Base-by-base conservation (phyloP, 352 stramenopile genomes). In the Pythium dissimile region DNA sequence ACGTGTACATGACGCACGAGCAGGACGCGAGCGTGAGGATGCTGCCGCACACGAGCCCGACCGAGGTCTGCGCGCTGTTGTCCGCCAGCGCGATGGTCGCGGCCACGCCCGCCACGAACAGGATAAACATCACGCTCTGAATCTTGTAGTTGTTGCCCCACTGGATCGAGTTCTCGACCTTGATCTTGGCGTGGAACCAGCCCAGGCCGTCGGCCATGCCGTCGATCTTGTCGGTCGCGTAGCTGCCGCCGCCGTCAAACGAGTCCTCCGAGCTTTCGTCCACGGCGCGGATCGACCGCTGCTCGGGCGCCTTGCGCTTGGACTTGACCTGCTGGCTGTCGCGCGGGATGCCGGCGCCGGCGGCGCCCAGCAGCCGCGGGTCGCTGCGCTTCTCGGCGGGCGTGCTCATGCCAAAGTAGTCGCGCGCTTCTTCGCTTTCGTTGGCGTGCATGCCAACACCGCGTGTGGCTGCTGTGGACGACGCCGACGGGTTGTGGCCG, bases 81-180 rank as follows among this genome's bases (percentile, higher is more conserved):
- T 80, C 73, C 5, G 84, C 71, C 28, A 90, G 77, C 23, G 71
- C 64, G 37, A 94, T 67, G 5, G 83, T 90, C 20, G 75, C 52
- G 1, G 65, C 78, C 1, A 70, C 78, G 16, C 77, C 78, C 27
- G 53, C 67, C 43, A 91, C 62, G 50, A 94, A 84, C 46, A 84
- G 60, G 26, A 91, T 62, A 49, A 92, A 86, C 82, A 94, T 92
- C 34, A 71, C 45, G 28, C 67, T 57, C 69, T 94, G 84, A 55
- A 94, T 91, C 62, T 90, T 88, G 78, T 89, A 91, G 71, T 94
- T 94, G 74, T 94, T 92, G 48, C 73, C 80, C 80, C 83, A 92
- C 47, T 92, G 80, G 54, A 90, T 86, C 13, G 84, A 76, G 63
- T 85, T 89, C 55, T 89, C 84, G 42, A 92, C 73, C 51, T 88